These are phyloP conservation scores for Podospora anserina DNA, from an alignment of 495 filamentous ascomycete species.

Conservation along the genomic window DNA sequence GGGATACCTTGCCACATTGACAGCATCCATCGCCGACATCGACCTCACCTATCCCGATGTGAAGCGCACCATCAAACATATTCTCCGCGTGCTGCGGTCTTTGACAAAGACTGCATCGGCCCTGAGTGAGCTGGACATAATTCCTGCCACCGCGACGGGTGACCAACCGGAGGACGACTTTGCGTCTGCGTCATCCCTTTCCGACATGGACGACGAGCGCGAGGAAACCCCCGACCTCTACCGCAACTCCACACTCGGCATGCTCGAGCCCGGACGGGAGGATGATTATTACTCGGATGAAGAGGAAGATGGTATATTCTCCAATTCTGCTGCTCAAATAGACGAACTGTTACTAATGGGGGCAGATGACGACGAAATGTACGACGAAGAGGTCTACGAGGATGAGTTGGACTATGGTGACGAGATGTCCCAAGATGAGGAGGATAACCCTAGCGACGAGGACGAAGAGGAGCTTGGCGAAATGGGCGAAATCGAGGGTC, in stretches of 20 bases:
- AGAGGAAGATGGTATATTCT: constrained; percentile 56
- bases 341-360: constrained; percentile 29
- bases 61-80: constrained; percentile 92
- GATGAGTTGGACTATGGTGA: constrained; percentile 92
- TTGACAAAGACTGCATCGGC: constrained; percentile 83
- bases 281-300: constrained; percentile 72
- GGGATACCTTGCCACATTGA: constrained; percentile 83
- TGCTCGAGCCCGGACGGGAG: constrained; percentile 82
- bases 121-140: constrained; percentile 76
- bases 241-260: constrained; percentile 90
- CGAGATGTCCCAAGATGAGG: constrained; percentile 70
- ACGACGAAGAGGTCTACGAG: constrained; percentile 69
- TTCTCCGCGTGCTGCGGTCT: constrained; percentile 80
- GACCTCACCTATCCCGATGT: constrained; percentile 92
- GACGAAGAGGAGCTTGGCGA: constrained; percentile 75
- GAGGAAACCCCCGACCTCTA: constrained; percentile 98
- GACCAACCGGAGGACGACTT: constrained; percentile 84
- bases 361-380: constrained; percentile 71
- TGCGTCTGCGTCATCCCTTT: constrained; percentile 82
- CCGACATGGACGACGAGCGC: constrained; percentile 79
- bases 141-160: constrained; percentile 53
- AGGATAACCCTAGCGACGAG: constrained; percentile 89
- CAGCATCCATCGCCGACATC: constrained; percentile 89
- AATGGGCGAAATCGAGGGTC: constrained; percentile 81
- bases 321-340: background rate